Base-by-base conservation (phyloP, 257 asterid species). In the Salvia splendens region DNA sequence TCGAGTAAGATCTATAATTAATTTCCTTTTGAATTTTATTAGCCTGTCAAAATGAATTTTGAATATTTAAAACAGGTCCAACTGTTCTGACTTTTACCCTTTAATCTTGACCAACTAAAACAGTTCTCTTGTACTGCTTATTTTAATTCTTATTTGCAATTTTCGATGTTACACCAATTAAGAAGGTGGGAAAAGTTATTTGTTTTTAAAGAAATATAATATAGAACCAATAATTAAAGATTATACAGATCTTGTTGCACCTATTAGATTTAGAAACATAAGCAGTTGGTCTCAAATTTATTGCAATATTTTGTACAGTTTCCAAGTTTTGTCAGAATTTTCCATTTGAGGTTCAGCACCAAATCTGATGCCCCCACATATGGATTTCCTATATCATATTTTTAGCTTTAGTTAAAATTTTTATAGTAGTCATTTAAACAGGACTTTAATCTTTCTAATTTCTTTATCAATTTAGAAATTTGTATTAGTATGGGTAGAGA, bases 281-380 rank as follows among this genome's bases (percentile, higher is more conserved):
- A 24, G 59, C 59, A 53, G 32, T 11, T 20, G 32, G 30, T 17
- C 35, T 51, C n/a, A 8, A 8, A 8, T 51, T 40, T 61, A 11
- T 17, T 61, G 65, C 20, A 20, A 40, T 60, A 41, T 42, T 61
- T 59, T 7, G 10, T 28, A 41, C 38, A 61, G 17, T 20, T 24
- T 61, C 2, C 67, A 2, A 40, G 20, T 42, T 61, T 61, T 42
- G 67, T 61, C 51, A 60, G 66, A 61, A 42, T 61, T 50, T 61
- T 17, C 17, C 67, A 61, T 5, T 33, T 33, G 38, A 33, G 38
- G 30, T 24, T 24, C 30, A 24, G 30, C 30, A 24, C 30, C 30
- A 24, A 33, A 24, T 24, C 30, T 24, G 30, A 24, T 24, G 30
- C 30, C 30, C 30, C 30, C 30, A 24, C 30, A 33, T 33, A 33